These are phyloP conservation scores for Fusarium sterilihyphosum DNA, from an alignment of 2,329 filamentous ascomycete species.

Conservation along the genomic window DNA sequence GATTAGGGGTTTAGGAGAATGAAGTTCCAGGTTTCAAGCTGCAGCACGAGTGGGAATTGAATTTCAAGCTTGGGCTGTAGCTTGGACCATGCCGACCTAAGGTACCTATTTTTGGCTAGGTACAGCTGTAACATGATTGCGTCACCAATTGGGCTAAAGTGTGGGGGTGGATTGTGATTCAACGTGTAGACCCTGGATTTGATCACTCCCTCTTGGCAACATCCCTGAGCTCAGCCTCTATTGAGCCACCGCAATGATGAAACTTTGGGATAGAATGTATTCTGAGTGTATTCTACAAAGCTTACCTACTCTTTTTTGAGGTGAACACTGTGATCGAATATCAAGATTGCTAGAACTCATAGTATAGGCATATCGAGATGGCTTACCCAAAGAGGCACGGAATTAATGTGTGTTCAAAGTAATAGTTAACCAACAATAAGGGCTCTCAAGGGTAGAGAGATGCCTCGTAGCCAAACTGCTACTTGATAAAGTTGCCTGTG, in stretches of 20 bases:
- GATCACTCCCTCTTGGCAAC: constrained; percentile 2
- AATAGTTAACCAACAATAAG: background rate
- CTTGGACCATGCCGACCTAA: constrained; percentile 3
- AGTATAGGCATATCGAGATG: background rate
- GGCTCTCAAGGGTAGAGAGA: background rate
- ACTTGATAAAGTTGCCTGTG: background rate
- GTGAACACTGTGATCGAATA: background rate
- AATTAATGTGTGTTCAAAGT: background rate
- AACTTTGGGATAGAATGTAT: background rate
- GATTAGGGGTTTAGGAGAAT: background rate
- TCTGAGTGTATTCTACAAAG: background rate
- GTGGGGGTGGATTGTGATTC: constrained; percentile 32
- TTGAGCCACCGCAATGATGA: constrained; percentile 6
- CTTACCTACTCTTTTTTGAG: no score
- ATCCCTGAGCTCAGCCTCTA: background rate
- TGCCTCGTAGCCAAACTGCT: background rate
- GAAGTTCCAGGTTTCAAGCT: background rate
- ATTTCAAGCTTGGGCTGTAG: constrained; percentile 17
- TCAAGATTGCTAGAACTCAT: background rate
- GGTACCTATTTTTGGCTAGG: constrained; percentile 18
- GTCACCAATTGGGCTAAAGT: constrained; percentile 16
- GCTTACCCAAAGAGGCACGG: background rate
- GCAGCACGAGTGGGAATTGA: background rate
- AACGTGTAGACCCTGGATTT: constrained; percentile 21
- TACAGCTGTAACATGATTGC: constrained; percentile 18